Evolutionary conservation across 1,139 yeast species (phyloP), one percentile per base, ranked within the genome.

Genomic region (Yamadazyma atmosphaerica): DNA sequence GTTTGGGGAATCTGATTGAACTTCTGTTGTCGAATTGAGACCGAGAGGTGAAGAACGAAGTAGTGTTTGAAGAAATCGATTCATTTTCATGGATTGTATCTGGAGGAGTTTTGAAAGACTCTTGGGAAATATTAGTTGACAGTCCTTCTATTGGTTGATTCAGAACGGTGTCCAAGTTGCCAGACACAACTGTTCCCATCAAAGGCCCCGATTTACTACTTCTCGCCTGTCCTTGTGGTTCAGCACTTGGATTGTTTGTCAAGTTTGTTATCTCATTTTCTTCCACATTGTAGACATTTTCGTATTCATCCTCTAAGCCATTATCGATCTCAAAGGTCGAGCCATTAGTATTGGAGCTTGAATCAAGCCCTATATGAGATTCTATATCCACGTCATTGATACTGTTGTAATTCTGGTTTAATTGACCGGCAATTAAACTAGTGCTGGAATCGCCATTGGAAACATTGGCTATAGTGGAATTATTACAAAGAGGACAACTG

Each of bases 401-500:
- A 39, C 58, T 57, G 3, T 61, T 63, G 37, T 59, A 56, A 26
- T 32, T 35, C 9, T 24, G 19, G 17, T 42, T 41, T 13, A 43
- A 47, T 44, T 52, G 56, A 28, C 56, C 56, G 25, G 55, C 56
- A 48, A 57, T 55, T 38, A 61, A 43, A 40, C 37, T 41, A 6
- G 31, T 10, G 7, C 21, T 16, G 5, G 16, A 16, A 16, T 9
- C n/a, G n/a, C n/a, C n/a, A n/a, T 42, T 49, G 6, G 38, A 12
- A 7, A 34, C 35, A 10, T 30, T 24, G 5, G 36, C 43, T 12
- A 38, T 12, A 19, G 65, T 49, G 7, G 54, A 41, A 16, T 60
- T 53, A 46, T 71, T 71, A 47, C 77, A 72, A 45, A 72, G 60
- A 0, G 77, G 77, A 49, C 77, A 72, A 39, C 68, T 65, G 40